These are phyloP conservation scores for Cornus florida DNA, from an alignment of 148 eudicot genomes.

Conservation along the genomic window DNA sequence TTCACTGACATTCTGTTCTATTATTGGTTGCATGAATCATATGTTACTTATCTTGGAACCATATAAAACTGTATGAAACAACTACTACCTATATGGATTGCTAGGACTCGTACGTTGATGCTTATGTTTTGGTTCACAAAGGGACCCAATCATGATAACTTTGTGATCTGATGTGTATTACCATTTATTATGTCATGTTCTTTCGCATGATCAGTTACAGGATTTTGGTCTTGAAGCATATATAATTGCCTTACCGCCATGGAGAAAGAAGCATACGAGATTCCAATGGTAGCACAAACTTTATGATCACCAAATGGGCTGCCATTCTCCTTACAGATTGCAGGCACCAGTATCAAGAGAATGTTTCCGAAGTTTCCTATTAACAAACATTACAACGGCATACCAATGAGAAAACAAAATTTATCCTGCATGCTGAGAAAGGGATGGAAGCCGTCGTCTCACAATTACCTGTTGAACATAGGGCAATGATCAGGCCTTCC, in stretches of 20 bases:
- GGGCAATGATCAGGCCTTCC: conserved; percentile 72
- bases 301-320: conserved; percentile 71
- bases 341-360: conserved; percentile 82
- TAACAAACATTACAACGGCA: not conserved
- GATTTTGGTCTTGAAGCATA: not conserved
- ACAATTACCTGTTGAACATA: conserved; percentile 61
- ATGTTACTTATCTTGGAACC: too few relatives aligned
- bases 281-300: conserved; percentile 52
- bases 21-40: too few relatives aligned
- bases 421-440: not conserved
- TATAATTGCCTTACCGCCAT: conserved; percentile 65
- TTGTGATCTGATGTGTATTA: too few relatives aligned
- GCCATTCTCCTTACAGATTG: conserved; percentile 67
- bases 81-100: too few relatives aligned
- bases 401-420: not conserved
- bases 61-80: too few relatives aligned
- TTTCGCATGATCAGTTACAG: not conserved
- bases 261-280: conserved; percentile 84
- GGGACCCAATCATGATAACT: too few relatives aligned
- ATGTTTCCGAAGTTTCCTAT: conserved; percentile 86
- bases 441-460: not conserved
- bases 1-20: too few relatives aligned
- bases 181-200: too few relatives aligned
- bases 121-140: too few relatives aligned
- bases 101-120: too few relatives aligned